Conservation (phyloP, 306 rosid genomes). For the Hippophae rhamnoides region DNA sequence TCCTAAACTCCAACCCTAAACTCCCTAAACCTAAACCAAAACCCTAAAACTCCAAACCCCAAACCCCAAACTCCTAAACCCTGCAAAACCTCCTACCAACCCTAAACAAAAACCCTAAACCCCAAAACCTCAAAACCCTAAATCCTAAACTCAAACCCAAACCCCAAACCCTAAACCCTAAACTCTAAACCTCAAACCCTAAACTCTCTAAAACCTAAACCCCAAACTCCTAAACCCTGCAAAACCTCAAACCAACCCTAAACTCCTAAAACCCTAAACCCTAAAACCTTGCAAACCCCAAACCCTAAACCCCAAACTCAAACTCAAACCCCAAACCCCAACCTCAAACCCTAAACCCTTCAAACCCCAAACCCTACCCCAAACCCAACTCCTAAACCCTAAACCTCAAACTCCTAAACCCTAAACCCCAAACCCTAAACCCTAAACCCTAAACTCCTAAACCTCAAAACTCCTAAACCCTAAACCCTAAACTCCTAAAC, state of each 20-base stretch:
- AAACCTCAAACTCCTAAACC: constrained; percentile 5
- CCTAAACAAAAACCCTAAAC: constrained; percentile 10
- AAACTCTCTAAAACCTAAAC: constrained; percentile 16
- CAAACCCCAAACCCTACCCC: neutral
- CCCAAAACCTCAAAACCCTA: constrained; percentile 12
- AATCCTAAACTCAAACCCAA: constrained; percentile 8
- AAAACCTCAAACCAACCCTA: no score
- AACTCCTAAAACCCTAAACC: constrained; percentile 10
- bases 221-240: no score
- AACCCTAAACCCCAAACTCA: no score
- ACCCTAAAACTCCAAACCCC: constrained; percentile 9
- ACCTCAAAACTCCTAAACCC: constrained; percentile 11
- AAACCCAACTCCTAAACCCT: no score
- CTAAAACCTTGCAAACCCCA: constrained; percentile 5
- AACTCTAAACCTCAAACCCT: constrained; percentile 16
- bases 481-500: constrained; percentile 10
- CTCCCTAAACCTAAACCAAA: constrained; percentile 13
- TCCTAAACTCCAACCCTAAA: constrained; percentile 9
- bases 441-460: constrained; percentile 16
- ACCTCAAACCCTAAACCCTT: constrained; percentile 9
- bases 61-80: constrained; percentile 4
- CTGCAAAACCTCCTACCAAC: no score
- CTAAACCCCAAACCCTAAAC: constrained; percentile 12
- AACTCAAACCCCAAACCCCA: no score
- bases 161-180: constrained; percentile 18